These are phyloP conservation scores for Eimeria sp. DNA, from an alignment of 169 alveolate genomes.

Conservation along the genomic window DNA sequence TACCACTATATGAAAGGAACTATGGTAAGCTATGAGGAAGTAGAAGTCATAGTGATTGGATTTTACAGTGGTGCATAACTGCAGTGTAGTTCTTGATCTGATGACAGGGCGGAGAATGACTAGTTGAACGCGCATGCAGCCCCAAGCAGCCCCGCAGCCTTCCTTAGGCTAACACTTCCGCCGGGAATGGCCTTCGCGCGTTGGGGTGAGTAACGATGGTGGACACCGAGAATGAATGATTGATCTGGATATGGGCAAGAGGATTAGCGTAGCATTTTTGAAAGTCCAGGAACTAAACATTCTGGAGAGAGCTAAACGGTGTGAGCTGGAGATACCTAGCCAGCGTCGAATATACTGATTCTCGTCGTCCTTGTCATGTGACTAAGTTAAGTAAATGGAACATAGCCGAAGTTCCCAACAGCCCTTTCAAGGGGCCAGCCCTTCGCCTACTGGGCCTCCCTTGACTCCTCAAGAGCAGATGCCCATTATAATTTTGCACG, in stretches of 20 bases:
- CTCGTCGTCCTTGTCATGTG: not conserved
- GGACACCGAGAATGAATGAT: not conserved
- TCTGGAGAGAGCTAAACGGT: not conserved
- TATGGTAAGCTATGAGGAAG: not conserved
- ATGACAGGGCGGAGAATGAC: not conserved
- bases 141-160: not conserved
- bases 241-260: not conserved
- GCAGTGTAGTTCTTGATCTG: not conserved
- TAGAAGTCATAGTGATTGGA: not conserved
- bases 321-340: not conserved
- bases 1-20: not conserved
- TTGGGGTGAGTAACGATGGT: not conserved
- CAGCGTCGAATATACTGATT: not conserved
- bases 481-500: constrained; percentile 24
- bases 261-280: not conserved
- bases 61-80: not conserved
- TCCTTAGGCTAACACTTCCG: not conserved
- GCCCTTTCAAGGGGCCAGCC: not conserved
- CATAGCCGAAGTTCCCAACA: not conserved
- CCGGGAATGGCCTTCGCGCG: not conserved
- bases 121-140: not conserved
- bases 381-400: not conserved
- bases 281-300: not conserved
- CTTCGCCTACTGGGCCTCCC: not conserved
- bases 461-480: constrained; percentile 28